Percentiles rank a stretch among this genome's conserved stretches.
phyloP scores from a whole-genome alignment of 2,329 filamentous ascomycete species.

The Aspergillus luchuensis region DNA sequence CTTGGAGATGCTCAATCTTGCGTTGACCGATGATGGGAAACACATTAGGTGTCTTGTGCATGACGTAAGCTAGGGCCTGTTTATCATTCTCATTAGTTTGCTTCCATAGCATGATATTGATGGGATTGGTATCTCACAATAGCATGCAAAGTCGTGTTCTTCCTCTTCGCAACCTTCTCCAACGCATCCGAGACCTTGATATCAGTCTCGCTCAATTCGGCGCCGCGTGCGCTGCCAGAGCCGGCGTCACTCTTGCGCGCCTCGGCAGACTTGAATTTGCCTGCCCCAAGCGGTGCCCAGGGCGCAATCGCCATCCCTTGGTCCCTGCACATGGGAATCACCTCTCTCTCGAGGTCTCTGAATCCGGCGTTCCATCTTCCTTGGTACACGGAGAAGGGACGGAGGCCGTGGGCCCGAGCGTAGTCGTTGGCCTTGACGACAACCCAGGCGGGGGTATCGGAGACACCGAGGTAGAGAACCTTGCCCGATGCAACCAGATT shows the following conservation, averaged over 20 bases:
- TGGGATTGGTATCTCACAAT: slow-evolving; percentile 4
- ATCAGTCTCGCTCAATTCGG: slow-evolving; percentile 10
- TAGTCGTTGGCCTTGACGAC: slow-evolving; percentile 19
- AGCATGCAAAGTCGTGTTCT: slow-evolving; percentile 8
- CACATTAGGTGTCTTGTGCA: slow-evolving; percentile 56
- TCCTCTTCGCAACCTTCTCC: slow-evolving; percentile 12
- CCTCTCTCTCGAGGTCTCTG: slow-evolving; percentile 15
- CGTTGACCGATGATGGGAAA: slow-evolving; percentile 57
- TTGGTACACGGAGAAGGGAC: slow-evolving; percentile 16
- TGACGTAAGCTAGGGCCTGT: slow-evolving; percentile 53
- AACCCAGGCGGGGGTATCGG: slow-evolving; percentile 15
- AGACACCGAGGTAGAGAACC: slow-evolving; percentile 18
- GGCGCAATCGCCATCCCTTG: slow-evolving; percentile 18
- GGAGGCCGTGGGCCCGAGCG: slow-evolving; percentile 14
- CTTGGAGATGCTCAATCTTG: slow-evolving; percentile 55
- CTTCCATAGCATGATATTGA: too few species aligned
- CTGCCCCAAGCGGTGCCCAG: slow-evolving; percentile 12
- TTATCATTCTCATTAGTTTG: not conserved
- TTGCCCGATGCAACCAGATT: slow-evolving; percentile 13
- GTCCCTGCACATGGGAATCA: slow-evolving; percentile 17
- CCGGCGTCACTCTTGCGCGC: not conserved
- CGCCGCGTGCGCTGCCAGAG: not conserved
- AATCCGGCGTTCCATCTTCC: slow-evolving; percentile 13
- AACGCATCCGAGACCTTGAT: slow-evolving; percentile 13
- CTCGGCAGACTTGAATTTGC: slow-evolving; percentile 13